A percentile compares a stretch with the other conserved stretches of the same genome.
Evolutionary conservation across 2,329 filamentous ascomycete species (phyloP).

Genomic region (Pestalotiopsis sp.): DNA sequence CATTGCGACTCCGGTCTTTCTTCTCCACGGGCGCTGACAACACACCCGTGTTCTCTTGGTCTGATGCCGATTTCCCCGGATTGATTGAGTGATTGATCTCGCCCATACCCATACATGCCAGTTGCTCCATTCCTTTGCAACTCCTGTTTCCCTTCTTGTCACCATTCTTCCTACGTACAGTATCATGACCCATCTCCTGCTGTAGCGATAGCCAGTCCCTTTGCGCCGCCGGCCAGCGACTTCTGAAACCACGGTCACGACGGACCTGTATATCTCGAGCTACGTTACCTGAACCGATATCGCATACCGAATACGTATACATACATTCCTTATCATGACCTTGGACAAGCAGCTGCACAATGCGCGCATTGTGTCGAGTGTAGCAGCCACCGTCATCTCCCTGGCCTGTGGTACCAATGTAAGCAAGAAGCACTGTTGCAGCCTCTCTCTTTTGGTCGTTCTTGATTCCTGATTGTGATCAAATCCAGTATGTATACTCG

Average conservation of each 20-base stretch:
- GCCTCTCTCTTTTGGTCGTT: not conserved
- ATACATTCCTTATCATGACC: constrained; percentile 35
- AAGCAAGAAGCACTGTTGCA: constrained; percentile 32
- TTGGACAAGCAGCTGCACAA: constrained; percentile 55
- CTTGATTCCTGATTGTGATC: constrained; percentile 15
- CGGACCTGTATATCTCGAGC: not conserved
- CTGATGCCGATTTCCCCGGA: not conserved
- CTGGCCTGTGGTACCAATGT: constrained; percentile 94
- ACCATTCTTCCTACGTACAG: not conserved
- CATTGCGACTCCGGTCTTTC: not conserved
- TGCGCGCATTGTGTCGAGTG: constrained; percentile 78
- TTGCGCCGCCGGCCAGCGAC: not conserved
- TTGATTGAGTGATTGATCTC: not conserved
- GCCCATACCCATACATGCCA: not conserved
- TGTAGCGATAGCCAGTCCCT: not conserved
- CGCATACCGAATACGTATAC: not conserved
- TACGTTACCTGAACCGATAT: not conserved
- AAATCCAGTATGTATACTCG: constrained; percentile 89
- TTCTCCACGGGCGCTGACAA: not conserved
- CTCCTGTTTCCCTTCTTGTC: not conserved
- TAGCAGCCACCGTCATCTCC: constrained; percentile 82
- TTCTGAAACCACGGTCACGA: too few species aligned
- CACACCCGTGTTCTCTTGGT: not conserved
- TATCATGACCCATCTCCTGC: not conserved
- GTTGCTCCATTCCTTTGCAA: not conserved